Conservation (phyloP, 225 moss, liverwort and hornwort genomes). For the Marchantia polymorpha region DNA sequence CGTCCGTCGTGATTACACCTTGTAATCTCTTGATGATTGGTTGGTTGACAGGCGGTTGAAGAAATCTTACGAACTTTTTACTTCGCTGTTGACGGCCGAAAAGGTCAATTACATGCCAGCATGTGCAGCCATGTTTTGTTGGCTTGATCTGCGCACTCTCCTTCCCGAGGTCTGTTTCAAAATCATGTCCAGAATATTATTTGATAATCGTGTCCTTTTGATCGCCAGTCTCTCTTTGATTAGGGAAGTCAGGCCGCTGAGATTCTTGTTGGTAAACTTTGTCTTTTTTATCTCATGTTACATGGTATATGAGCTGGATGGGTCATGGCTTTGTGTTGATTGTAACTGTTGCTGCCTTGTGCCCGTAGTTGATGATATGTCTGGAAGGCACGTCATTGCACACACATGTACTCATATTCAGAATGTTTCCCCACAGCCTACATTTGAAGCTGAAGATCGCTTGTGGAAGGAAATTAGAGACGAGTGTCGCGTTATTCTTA, state of each 20-base stretch:
- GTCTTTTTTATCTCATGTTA: too few species aligned
- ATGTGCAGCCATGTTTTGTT: conserved; percentile 99
- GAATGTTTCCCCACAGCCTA: conserved; percentile 43
- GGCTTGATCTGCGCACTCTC: conserved; percentile 80
- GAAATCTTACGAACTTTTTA: conserved; percentile 88
- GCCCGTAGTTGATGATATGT: neutral
- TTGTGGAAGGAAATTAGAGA: conserved; percentile 89
- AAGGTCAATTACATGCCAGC: conserved; percentile 91
- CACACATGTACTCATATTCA: neutral
- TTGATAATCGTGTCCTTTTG: neutral
- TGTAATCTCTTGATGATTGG: neutral
- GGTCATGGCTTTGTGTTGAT: neutral
- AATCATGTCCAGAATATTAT: neutral
- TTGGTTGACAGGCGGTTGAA: conserved; percentile 68
- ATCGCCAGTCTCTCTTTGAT: neutral
- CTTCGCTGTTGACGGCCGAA: conserved; percentile 63
- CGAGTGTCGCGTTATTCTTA: conserved; percentile 73
- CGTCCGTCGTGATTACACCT: neutral
- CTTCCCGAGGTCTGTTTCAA: conserved; percentile 54
- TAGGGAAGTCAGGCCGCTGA: too few species aligned
- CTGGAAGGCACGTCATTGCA: neutral
- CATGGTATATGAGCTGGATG: too few species aligned
- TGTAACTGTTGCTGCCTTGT: neutral
- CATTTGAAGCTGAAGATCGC: conserved; percentile 74
- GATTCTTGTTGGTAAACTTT: too few species aligned